A percentile compares a stretch with the other conserved stretches of the same genome.
These are phyloP conservation scores for Ogataea trehaloabstinens DNA, from an alignment of 805 yeast species.

Conservation along the genomic window DNA sequence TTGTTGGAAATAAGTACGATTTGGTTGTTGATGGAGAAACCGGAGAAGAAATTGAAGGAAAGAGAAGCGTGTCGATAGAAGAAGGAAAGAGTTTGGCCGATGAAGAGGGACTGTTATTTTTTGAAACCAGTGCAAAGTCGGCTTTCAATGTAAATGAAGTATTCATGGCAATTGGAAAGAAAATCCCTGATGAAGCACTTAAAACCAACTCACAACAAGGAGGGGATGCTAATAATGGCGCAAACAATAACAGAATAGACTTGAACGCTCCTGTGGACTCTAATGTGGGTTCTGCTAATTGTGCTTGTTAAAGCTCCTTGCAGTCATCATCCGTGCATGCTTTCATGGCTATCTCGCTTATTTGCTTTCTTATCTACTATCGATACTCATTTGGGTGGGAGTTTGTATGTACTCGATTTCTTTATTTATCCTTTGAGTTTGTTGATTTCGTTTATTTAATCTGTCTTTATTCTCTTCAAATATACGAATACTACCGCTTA, in stretches of 20 bases:
- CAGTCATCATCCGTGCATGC: constrained; percentile 2
- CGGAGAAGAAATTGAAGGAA: constrained; percentile 46
- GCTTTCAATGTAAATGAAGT: constrained; percentile 88
- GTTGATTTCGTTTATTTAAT: background rate
- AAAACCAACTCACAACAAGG: constrained; percentile 15
- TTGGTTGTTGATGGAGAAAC: constrained; percentile 53
- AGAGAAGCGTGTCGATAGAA: constrained; percentile 76
- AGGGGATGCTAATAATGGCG: constrained; percentile 13
- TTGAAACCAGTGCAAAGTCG: constrained; percentile 93
- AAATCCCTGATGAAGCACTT: constrained; percentile 56
- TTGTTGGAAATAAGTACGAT: constrained; percentile 92
- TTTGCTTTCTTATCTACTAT: too few species aligned
- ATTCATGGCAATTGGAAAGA: constrained; percentile 83
- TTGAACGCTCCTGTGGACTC: constrained; percentile 33
- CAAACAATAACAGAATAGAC: constrained; percentile 33
- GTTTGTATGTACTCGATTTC: constrained; percentile 2
- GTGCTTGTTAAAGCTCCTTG: constrained; percentile 32
- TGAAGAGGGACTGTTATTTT: constrained; percentile 86
- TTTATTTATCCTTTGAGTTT: background rate
- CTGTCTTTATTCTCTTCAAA: background rate
- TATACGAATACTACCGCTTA: background rate
- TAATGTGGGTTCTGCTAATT: constrained; percentile 21
- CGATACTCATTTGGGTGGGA: constrained; percentile 3
- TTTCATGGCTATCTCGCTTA: background rate
- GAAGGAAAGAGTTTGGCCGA: constrained; percentile 88